A percentile compares a stretch with the other conserved stretches of the same genome.
These are phyloP conservation scores for Candolleomyces eurysporus DNA, from an alignment of 768 basidiomycete genomes.

Conservation along the genomic window DNA sequence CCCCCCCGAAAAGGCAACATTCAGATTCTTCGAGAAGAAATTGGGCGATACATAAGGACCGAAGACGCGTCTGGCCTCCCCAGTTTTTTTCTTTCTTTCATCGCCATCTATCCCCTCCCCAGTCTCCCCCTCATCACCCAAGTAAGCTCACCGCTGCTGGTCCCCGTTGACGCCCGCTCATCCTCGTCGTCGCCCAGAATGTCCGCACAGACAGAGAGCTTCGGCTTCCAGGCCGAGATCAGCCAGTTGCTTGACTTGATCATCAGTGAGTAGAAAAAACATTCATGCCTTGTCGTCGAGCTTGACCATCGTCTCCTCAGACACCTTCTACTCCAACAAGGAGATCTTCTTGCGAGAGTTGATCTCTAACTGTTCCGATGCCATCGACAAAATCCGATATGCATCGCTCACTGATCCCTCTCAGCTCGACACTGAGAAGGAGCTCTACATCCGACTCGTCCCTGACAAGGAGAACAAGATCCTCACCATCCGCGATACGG, in stretches of 20 bases:
- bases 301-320: constrained; percentile 35
- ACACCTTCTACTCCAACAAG: constrained; percentile 99
- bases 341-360: constrained; percentile 99
- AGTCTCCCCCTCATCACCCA: constrained; percentile 13
- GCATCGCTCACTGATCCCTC: constrained; percentile 92
- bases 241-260: constrained; percentile 97
- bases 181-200: constrained; percentile 34
- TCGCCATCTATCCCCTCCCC: constrained; percentile 13
- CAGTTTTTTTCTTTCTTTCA: constrained; percentile 16
- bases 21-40: constrained; percentile 48
- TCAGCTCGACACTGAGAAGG: constrained; percentile 86
- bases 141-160: constrained; percentile 20
- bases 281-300: not conserved
- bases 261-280: constrained; percentile 66
- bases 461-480: constrained; percentile 96
- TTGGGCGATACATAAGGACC: constrained; percentile 37
- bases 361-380: constrained; percentile 97
- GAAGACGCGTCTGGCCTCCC: constrained; percentile 21
- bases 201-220: constrained; percentile 84
- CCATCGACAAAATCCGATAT: constrained; percentile 98
- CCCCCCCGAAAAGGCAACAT: constrained; percentile 43
- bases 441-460: constrained; percentile 90
- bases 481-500: constrained; percentile 89
- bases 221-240: constrained; percentile 99
- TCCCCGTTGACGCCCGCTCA: constrained; percentile 5